Percentiles rank a stretch among this genome's conserved stretches.
Conservation (phyloP, 768 basidiomycete species). For the Lactarius hengduanensis region DNA sequence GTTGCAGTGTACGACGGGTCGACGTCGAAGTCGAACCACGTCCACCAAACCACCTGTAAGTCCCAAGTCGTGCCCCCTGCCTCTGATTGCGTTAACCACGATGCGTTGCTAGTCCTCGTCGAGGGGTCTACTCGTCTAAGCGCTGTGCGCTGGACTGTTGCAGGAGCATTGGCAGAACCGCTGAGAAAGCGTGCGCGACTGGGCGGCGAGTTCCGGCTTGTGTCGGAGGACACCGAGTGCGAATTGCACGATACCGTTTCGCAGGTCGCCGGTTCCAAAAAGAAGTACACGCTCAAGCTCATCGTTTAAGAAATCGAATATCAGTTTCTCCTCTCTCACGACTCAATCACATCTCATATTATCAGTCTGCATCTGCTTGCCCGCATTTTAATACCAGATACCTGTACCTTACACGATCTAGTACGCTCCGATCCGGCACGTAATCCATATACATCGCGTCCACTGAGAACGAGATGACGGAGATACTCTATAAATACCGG, state of each 20-base stretch:
- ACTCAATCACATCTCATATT: not conserved
- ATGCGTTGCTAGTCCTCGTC: not conserved
- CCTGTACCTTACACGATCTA: not conserved
- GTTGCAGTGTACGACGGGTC: not conserved
- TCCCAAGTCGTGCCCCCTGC: not conserved
- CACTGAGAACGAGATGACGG: not conserved
- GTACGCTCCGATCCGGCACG: not conserved
- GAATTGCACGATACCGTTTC: slow-evolving; percentile 6
- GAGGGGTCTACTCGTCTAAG: slow-evolving; percentile 15
- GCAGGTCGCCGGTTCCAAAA: not conserved
- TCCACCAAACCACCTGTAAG: not conserved
- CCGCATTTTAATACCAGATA: not conserved
- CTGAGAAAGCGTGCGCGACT: not conserved
- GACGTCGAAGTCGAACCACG: not conserved
- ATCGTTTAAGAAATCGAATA: not conserved
- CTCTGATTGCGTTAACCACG: not conserved
- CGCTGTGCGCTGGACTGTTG: slow-evolving; percentile 19
- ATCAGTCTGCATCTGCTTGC: not conserved
- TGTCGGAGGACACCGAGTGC: not conserved
- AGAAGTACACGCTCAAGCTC: slow-evolving; percentile 7
- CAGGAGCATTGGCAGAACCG: not conserved
- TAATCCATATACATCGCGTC: not conserved
- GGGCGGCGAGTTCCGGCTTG: slow-evolving; percentile 3
- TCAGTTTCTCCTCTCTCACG: not conserved
- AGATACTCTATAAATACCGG: not conserved